Base-by-base conservation (phyloP, 106 monocot species). In the Dendrobium catenatum region DNA sequence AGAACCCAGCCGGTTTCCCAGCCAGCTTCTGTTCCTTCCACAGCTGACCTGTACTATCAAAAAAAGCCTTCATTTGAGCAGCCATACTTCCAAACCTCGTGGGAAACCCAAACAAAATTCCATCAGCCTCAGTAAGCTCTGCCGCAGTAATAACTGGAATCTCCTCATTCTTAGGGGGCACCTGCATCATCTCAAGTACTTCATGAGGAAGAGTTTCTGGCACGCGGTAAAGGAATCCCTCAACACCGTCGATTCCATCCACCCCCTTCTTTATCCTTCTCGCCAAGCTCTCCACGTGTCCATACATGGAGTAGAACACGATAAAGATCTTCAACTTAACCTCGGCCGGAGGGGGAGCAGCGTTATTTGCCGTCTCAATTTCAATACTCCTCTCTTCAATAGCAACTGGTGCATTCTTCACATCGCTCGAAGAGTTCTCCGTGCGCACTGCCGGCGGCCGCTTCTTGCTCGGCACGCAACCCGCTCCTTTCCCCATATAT, bases 41-140 rank as follows among this genome's bases (percentile, higher is more conserved):
- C 72, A 87, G 27, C 82, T 86, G 80, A 42, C 89, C 92, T 31
- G 92, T 89, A 27, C 87, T 77, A 59, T 92, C 92, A 70, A 92
- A 89, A 80, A 92, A 92, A 4, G 89, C 87, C 89, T 89, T 89
- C 92, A 92, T 92, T 81, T 92, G 92, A 5, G 92, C 92, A 9
- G 89, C 87, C 92, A 92, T 92, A 78, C 68, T 29, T 3, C 92
- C 92, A 18, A 84, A 92, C 79, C 92, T 92, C 76, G 92, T 89
- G 66, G 92, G 83, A 83, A 83, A 83, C 22, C 83, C 83, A 73
- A 83, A 83, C 73, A 83, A 49, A 42, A 83, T 73, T 59, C 87
- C 92, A 76, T 92, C 92, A 10, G 92, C 92, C 79, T 83, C 82
- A 59, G 51, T 80, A 19, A 92, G 68, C 72, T 84, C 84, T 46